Conservation (phyloP, 495 filamentous ascomycete species). For the Neurospora discreta region DNA sequence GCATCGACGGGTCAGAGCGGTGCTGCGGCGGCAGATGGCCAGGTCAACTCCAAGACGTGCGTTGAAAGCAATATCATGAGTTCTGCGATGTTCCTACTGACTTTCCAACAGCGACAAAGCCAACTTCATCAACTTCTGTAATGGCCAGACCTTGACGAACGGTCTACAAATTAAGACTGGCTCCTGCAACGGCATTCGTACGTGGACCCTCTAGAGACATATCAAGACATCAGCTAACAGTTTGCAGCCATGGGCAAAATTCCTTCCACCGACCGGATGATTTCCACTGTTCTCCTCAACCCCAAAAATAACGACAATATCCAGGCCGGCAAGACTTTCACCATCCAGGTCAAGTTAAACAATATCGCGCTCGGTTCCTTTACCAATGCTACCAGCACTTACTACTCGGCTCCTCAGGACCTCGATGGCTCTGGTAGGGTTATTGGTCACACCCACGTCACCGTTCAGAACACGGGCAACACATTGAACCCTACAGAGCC, state of each 20-base stretch:
- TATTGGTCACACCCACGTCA: constrained; percentile 64
- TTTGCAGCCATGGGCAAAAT: constrained; percentile 58
- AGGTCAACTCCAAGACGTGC: constrained; percentile 45
- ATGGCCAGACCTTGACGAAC: constrained; percentile 57
- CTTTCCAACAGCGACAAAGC: constrained; percentile 26
- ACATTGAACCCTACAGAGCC: constrained; percentile 38
- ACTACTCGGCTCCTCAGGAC: constrained; percentile 59
- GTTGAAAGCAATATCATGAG: constrained; percentile 8
- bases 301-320: constrained; percentile 41
- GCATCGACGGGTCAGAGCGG: constrained; percentile 23
- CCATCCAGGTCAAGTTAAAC: constrained; percentile 44
- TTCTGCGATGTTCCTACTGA: background rate
- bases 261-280: constrained; percentile 50
- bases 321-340: constrained; percentile 40
- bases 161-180: constrained; percentile 50
- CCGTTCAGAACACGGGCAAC: constrained; percentile 49
- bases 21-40: constrained; percentile 28
- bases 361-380: constrained; percentile 57
- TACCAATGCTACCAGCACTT: constrained; percentile 51
- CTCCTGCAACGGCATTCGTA: constrained; percentile 64
- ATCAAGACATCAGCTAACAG: constrained; percentile 11
- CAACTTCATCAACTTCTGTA: constrained; percentile 65
- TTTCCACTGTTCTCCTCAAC: constrained; percentile 51
- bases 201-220: constrained; percentile 25
- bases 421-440: constrained; percentile 43